Evolutionary conservation across 2,329 filamentous ascomycete genomes (phyloP), one percentile per base, ranked within the genome.

Genomic region (Arachnopeziza araneosa): DNA sequence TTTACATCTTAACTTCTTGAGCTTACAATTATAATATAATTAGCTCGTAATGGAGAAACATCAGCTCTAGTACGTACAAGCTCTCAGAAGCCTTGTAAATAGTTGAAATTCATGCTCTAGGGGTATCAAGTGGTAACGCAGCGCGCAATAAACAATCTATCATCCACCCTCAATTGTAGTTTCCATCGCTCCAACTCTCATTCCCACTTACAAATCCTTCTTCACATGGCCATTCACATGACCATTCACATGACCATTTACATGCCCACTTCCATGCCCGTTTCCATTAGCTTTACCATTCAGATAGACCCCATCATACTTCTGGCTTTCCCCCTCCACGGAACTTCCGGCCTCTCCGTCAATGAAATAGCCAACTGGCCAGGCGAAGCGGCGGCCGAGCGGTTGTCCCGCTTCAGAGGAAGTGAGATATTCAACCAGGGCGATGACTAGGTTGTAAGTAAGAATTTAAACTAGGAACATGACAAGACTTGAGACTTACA

Each of bases 361-460:
- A 49, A 70, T 57, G 21, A 71, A 56, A 24, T 59, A 53, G 0
- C 63, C 63, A 0, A 70, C 67, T 1, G 70, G 70, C 69, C 70
- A 72, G 1, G 69, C 70, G 52, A 71, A 71, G 6, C 62, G 59
- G 1, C 54, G 55, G 0, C 63, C 66, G 1, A 72, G 61, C 1
- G 67, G 60, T 52, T 71, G 57, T 0, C 68, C 70, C 32, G 66
- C 70, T 49, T 72, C 69, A 54, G 68, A 67, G 1, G 70, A 71
- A 1, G 72, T 72, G 26, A 74, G 66, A 50, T 74, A 72, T 56
- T 73, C 70, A 24, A 73, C 66, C 9, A 74, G 59, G 51, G 70
- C 68, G 36, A 71, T 70, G 61, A 72, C 68, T 71, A 12, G 5
- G 24, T n/a, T 12, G 36, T 32, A 5, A 1, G 23, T 5, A 44